Percentiles rank a stretch among this genome's conserved stretches.
Conservation (phyloP, 306 rosid species). For the Morella rubra region DNA sequence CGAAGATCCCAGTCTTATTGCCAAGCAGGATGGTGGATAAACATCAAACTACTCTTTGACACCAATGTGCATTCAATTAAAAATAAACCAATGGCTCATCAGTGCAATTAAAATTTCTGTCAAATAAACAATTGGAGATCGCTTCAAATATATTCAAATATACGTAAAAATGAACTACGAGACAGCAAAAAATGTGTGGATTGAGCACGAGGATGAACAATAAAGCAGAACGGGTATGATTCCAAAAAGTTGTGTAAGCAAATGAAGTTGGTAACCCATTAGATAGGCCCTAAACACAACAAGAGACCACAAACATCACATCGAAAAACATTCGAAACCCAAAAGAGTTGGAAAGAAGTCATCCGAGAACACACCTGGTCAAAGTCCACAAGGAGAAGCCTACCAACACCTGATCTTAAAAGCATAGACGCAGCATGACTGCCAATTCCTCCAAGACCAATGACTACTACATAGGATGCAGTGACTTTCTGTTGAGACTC, state of each 20-base stretch:
- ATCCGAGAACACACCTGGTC: slow-evolving; percentile 69
- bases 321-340: neutral
- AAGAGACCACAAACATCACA: slow-evolving; percentile 12
- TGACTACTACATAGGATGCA: slow-evolving; percentile 84
- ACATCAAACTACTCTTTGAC: slow-evolving; percentile 7
- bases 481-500: slow-evolving; percentile 79
- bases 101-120: neutral
- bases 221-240: slow-evolving; percentile 9
- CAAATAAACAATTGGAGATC: neutral
- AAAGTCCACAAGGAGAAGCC: slow-evolving; percentile 95
- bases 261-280: slow-evolving; percentile 1
- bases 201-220: neutral
- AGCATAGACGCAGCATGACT: slow-evolving; percentile 98
- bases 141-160: neutral
- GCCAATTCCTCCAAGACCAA: slow-evolving; percentile 99
- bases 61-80: neutral
- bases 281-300: neutral
- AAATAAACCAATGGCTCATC: slow-evolving; percentile 9
- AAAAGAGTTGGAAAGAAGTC: slow-evolving; percentile 5
- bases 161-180: neutral
- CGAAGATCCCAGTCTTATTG: slow-evolving; percentile 1
- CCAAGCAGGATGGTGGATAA: slow-evolving; percentile 16
- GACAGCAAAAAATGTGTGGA: slow-evolving; percentile 4
- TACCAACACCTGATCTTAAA: slow-evolving; percentile 87
- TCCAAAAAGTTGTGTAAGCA: neutral